These are phyloP conservation scores for Orbilia quercus DNA, from an alignment of 2,329 filamentous ascomycete genomes.

Conservation along the genomic window DNA sequence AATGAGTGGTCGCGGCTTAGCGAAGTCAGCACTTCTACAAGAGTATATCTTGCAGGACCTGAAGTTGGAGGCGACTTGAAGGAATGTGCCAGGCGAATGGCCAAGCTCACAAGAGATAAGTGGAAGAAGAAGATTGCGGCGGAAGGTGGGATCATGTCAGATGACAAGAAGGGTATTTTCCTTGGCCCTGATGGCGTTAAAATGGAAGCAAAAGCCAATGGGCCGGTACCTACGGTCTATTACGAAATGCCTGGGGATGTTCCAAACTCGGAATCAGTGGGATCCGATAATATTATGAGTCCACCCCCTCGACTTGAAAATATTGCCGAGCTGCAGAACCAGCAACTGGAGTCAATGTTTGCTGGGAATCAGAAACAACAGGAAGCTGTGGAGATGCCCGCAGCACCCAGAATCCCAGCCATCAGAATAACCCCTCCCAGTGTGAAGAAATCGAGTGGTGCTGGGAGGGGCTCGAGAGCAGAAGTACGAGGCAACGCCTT, in stretches of 20 bases:
- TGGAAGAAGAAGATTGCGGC: conserved; percentile 54
- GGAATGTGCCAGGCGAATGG: conserved; percentile 52
- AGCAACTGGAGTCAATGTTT: conserved; percentile 41
- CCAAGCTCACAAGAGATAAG: conserved; percentile 49
- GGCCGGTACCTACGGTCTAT: conserved; percentile 42
- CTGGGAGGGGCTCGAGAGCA: conserved; percentile 2
- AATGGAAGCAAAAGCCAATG: conserved; percentile 46
- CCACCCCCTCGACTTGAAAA: conserved; percentile 25
- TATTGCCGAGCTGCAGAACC: conserved; percentile 39
- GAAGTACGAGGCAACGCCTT: conserved; percentile 22
- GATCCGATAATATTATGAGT: conserved; percentile 17
- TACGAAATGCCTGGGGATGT: conserved; percentile 51
- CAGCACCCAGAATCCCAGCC: conserved; percentile 40
- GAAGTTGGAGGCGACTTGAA: conserved; percentile 73
- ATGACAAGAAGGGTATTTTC: conserved; percentile 35
- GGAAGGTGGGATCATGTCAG: conserved; percentile 42
- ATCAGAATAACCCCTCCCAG: conserved; percentile 50
- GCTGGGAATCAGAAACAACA: conserved; percentile 23
- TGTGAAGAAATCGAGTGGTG: conserved; percentile 36
- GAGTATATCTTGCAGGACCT: conserved; percentile 79
- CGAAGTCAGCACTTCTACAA: conserved; percentile 91
- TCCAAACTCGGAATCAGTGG: conserved; percentile 2
- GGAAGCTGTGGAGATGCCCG: conserved; percentile 46
- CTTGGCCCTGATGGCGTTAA: conserved; percentile 33
- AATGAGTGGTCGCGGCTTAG: conserved; percentile 95